Percentiles rank a stretch among this genome's conserved stretches.
These are phyloP conservation scores for Penicillium egyptiacum DNA, from an alignment of 495 filamentous ascomycete species.

Conservation along the genomic window DNA sequence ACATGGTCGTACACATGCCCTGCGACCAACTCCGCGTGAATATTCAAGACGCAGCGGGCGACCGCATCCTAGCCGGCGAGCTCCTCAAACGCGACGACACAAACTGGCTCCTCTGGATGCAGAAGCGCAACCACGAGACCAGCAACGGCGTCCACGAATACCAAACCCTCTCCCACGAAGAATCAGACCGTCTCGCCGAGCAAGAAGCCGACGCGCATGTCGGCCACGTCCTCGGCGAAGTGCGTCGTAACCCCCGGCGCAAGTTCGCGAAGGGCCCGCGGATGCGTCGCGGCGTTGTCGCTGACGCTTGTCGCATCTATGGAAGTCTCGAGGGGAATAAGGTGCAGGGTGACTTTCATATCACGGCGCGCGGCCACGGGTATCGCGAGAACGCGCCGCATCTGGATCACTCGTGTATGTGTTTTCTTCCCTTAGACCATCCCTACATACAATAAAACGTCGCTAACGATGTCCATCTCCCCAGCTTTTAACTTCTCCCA, in stretches of 20 bases:
- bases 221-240: conserved; percentile 52
- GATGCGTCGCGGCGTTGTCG: conserved; percentile 52
- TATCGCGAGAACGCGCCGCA: conserved; percentile 79
- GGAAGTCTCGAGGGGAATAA: conserved; percentile 90
- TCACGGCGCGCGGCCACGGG: conserved; percentile 92
- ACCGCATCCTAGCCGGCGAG: conserved; percentile 81
- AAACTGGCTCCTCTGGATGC: conserved; percentile 77
- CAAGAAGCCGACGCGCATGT: conserved; percentile 56
- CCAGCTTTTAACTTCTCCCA: conserved; percentile 97
- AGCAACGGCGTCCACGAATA: conserved; percentile 54
- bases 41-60: conserved; percentile 92
- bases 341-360: conserved; percentile 97
- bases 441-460: background rate
- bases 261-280: conserved; percentile 71
- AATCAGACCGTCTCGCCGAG: conserved; percentile 36
- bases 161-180: conserved; percentile 50
- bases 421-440: conserved; percentile 1
- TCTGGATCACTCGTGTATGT: conserved; percentile 78
- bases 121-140: conserved; percentile 68
- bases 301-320: conserved; percentile 79
- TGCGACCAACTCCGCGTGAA: conserved; percentile 91
- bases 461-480: background rate
- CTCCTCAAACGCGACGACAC: conserved; percentile 74
- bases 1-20: conserved; percentile 88
- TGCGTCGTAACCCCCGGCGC: conserved; percentile 38